Base-by-base conservation (phyloP, 768 basidiomycete genomes). In the Tricholoma hemisulphureum region DNA sequence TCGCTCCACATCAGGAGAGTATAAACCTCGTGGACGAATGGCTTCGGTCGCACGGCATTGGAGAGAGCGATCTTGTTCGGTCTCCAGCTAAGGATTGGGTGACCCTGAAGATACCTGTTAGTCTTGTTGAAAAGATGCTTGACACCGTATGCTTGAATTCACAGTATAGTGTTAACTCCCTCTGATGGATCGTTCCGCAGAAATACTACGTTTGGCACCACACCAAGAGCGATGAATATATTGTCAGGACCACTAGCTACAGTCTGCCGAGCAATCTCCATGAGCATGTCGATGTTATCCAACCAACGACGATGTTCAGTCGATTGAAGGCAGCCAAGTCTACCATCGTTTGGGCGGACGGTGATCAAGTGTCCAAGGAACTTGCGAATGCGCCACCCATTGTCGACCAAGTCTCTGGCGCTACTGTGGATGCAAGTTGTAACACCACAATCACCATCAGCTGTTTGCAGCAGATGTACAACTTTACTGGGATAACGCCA, bases 241-340 rank as follows among this genome's bases (percentile, higher is more conserved):
- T n/a, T n/a, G n/a, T 89, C 56, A 82, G 89, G 53, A 87, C 89
- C 16, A 84, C 82, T 4, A 76, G 75, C 60, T 90, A 89, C 73
- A 85, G 83, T 63, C 79, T 91, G 24, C 88, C 89, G 0, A 74
- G 75, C 45, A 58, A 79, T 56, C 67, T 89, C 31, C 78, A 85
- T 62, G 71, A 73, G 7, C 86, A 89, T 63, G 66, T 89, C 56
- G 86, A 88, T 37, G 70, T 89, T 29, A 75, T 90, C 29, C 86
- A 89, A 57, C 88, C 89, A 0, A 89, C 89, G 2, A 90, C 87
- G 2, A 78, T 83, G 65, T 91, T 89, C 61, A 73, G 76, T 34
- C 78, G 32, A 41, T 35, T 59, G 13, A 53, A 39, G n/a, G 35
- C 52, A 28, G 37, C 57, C 31, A 63, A 31, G 32, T 59, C 63